Evolutionary conservation across 768 basidiomycete species (phyloP).

Genomic region (Mrakia gelida): DNA sequence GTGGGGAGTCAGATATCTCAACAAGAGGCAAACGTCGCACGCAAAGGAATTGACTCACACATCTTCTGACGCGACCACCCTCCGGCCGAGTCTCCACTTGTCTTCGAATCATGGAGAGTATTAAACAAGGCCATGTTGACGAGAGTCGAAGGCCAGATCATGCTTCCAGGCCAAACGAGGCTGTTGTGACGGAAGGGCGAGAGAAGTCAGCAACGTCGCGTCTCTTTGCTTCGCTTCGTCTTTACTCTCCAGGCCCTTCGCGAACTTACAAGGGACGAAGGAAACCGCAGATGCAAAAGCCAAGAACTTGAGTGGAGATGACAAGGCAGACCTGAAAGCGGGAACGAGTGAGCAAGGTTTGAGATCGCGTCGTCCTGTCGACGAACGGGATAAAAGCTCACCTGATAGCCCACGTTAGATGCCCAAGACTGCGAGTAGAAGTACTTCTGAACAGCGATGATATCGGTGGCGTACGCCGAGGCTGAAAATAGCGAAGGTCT

Average conservation of each 20-base stretch:
- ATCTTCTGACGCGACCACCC: too few relatives aligned
- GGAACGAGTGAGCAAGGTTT: slow-evolving; percentile 22
- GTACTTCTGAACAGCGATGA: not conserved
- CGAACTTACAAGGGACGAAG: not conserved
- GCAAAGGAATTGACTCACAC: too few relatives aligned
- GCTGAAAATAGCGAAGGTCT: not conserved
- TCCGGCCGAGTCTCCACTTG: too few relatives aligned
- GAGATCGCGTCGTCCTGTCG: not conserved
- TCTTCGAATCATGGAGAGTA: too few relatives aligned
- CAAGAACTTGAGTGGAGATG: not conserved
- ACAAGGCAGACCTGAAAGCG: not conserved
- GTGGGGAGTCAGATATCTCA: too few relatives aligned
- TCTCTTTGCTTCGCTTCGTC: too few relatives aligned
- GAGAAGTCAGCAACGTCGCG: too few relatives aligned
- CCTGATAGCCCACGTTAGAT: not conserved
- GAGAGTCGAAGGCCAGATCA: not conserved
- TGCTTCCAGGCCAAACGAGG: not conserved
- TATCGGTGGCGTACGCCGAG: not conserved
- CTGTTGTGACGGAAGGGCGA: not conserved
- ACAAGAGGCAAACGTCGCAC: too few relatives aligned
- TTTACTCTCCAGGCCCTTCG: not conserved
- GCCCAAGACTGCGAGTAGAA: not conserved
- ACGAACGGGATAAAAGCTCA: not conserved
- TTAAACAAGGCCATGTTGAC: too few relatives aligned
- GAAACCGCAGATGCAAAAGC: not conserved